Base-by-base conservation (phyloP, 352 stramenopile genomes). In the Achlya hypogyna region DNA sequence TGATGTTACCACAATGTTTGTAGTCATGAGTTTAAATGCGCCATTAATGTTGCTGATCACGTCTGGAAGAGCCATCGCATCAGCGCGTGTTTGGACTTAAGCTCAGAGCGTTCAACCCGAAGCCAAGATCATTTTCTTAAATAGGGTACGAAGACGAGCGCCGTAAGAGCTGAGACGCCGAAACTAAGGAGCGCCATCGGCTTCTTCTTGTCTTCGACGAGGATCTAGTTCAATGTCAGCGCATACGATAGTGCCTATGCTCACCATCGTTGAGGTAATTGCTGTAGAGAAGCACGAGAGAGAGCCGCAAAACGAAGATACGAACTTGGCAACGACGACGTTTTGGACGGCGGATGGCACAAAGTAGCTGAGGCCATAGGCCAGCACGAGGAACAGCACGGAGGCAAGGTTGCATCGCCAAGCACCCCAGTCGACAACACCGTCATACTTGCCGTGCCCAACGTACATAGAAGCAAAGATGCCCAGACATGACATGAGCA, bases 261-360 rank as follows among this genome's bases (percentile, higher is more conserved):
- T 25, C 67, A 89, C 79, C 71, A 77, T 82, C 25, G 76, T 72
- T 43, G 81, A 74, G 23, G 73, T 87, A 28, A 89, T 75, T 23
- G 75, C 53, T 0, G 72, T 78, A 16, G 78, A 87, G 63, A 89
- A 88, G 49, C 75, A 78, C 34, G 81, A 89, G 23, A 89, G 43
- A 4, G 81, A 89, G 20, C 81, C 81, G 63, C 81, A 89, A 31
- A 89, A 89, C 4, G 81, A 89, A 20, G 77, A 87, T n/a, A 87
- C 81, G 69, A 89, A 89, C 71, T 89, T 89, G 64, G 84, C 70
- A 22, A 81, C 73, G 5, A 88, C 71, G 20, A 89, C 56, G 29
- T 88, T 88, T 45, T 84, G 77, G 45, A 87, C 51, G 5, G 63
- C 65, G 5, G 58, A 69, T 0, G 78, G 65, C 10, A 78, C 79